A percentile compares a stretch with the other conserved stretches of the same genome.
Conservation (phyloP, 768 basidiomycete genomes). For the Tylopilus sp. region DNA sequence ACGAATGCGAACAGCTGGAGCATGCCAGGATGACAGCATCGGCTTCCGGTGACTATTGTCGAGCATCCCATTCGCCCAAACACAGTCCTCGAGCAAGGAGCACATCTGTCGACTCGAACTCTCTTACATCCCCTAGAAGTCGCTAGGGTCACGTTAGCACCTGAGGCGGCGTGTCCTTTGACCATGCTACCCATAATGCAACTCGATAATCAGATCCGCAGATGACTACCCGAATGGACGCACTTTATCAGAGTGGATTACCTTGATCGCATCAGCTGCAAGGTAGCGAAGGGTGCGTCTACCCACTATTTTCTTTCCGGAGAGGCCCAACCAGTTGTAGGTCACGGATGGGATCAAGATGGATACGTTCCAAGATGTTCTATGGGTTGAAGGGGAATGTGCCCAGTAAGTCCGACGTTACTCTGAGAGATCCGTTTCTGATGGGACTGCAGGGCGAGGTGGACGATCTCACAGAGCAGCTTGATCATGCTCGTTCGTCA, state of each 20-base stretch:
- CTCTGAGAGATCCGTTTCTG: not conserved
- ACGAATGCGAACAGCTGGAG: no score
- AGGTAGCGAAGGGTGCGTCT: constrained; percentile 24
- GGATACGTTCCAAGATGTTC: constrained; percentile 22
- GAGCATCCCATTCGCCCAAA: no score
- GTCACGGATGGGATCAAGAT: constrained; percentile 14
- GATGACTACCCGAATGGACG: constrained; percentile 35
- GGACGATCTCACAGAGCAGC: constrained; percentile 28
- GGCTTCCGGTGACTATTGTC: no score
- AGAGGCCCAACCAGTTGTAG: not conserved
- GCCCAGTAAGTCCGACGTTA: constrained; percentile 24
- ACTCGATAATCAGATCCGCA: constrained; percentile 37
- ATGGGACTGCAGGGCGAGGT: constrained; percentile 29
- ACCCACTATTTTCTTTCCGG: not conserved
- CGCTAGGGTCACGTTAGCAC: not conserved
- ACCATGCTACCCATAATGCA: constrained; percentile 22
- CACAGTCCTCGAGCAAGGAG: no score
- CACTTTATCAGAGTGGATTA: constrained; percentile 36
- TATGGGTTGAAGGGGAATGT: constrained; percentile 35
- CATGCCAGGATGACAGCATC: no score
- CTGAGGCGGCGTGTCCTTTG: constrained; percentile 1
- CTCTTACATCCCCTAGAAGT: constrained; percentile 3
- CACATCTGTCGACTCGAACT: no score
- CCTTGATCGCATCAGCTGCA: constrained; percentile 23
- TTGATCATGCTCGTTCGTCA: constrained; percentile 22